Evolutionary conservation across 192 early-diverging fungal species (phyloP).

Genomic region (Helicostylum pulchrum): DNA sequence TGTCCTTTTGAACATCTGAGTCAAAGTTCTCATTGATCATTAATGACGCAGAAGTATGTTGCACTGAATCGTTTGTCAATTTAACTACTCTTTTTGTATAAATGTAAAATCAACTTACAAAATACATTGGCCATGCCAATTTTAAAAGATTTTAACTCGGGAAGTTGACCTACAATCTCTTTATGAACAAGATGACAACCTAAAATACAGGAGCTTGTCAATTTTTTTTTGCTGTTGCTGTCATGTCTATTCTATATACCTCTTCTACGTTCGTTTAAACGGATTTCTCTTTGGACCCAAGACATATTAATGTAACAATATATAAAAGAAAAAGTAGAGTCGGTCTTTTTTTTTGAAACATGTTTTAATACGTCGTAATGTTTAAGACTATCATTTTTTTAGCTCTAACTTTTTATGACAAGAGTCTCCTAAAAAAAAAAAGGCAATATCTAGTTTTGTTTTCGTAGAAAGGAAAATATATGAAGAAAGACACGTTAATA

Average conservation of each 20-base stretch:
- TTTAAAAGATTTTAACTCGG: conserved; percentile 63
- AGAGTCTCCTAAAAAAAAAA: too few species aligned
- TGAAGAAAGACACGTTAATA: too few species aligned
- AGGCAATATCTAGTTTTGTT: too few species aligned
- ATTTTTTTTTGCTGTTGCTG: neutral
- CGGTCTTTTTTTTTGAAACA: too few species aligned
- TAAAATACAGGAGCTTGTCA: neutral
- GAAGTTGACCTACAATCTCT: conserved; percentile 61
- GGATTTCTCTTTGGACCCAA: conserved; percentile 68
- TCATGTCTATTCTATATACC: conserved; percentile 7
- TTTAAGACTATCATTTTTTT: too few species aligned
- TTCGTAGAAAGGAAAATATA: too few species aligned
- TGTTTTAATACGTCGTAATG: too few species aligned
- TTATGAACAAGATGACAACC: conserved; percentile 77
- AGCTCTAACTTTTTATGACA: too few species aligned
- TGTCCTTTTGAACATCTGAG: conserved; percentile 68
- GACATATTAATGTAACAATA: conserved; percentile 47
- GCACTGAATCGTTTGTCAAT: conserved; percentile 42
- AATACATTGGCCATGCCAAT: conserved; percentile 86
- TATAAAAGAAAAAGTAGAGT: conserved; percentile 51
- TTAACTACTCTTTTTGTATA: neutral
- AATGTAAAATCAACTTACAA: conserved; percentile 40
- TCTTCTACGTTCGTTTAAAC: conserved; percentile 51
- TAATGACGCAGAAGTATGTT: conserved; percentile 89
- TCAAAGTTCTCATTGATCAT: conserved; percentile 89